Base-by-base conservation (phyloP, 2,329 filamentous ascomycete genomes). In the Trichoderma atrobrunneum region DNA sequence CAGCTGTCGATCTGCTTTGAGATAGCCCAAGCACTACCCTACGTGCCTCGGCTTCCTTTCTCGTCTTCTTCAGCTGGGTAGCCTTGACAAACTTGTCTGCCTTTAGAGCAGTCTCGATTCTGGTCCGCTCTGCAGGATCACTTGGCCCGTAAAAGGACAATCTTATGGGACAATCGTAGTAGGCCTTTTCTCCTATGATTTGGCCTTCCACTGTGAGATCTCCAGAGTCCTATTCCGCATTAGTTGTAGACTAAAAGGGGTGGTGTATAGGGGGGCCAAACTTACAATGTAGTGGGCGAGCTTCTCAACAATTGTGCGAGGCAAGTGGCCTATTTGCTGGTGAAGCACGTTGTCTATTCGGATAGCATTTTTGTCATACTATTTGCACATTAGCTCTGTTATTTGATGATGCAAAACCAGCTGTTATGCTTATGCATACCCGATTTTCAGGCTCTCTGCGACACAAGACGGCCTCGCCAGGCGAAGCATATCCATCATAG, bases 311-410 rank as follows among this genome's bases (percentile, higher is more conserved):
- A 93, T 78, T 1, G 82, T 84, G 14, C 89, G 85, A 7, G 92
- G 91, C 54, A 97, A 84, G 80, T 97, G 93, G 1, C 94, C 94
- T 76, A 97, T 93, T 77, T 97, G 93, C 8, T 81, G 79, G 18
- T 89, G 87, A 77, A 92, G 87, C 16, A 95, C 92, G 79, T 96
- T 97, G 76, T 92, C 87, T 1, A 97, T 88, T 6, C 89, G 88
- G 72, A 97, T 93, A 0, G 93, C 93, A 81, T 96, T 96, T 7
- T 76, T 74, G 78, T 96, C 93, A 78, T 92, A 93, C 75, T 84
- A 67, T n/a, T 24, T 16, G 21, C 12, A 18, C 2, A 16, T 51
- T 56, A 64, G 56, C 6, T 16, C 16, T 32, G 12, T 48, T 2
- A 16, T 5, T 34, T 18, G 26, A 18, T 5, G 43, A n/a, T 30